Percentiles rank a stretch among this genome's conserved stretches.
Evolutionary conservation across 2,329 filamentous ascomycete genomes (phyloP).

Genomic region (Epicoccum nigrum): DNA sequence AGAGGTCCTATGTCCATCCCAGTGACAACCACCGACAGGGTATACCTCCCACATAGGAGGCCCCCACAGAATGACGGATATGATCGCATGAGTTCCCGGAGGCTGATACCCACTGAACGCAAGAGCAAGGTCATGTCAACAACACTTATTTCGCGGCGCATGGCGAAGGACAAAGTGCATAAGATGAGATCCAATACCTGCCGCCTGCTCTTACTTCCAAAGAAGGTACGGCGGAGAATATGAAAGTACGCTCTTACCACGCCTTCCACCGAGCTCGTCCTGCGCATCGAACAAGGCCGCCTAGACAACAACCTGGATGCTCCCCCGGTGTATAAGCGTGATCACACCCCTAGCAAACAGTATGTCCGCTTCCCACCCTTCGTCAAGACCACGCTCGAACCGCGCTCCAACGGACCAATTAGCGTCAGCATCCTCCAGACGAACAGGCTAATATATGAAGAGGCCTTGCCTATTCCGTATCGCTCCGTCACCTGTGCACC

Average conservation of each 20-base stretch:
- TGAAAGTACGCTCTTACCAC: slow-evolving; percentile 9
- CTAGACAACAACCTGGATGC: no score
- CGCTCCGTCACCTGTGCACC: slow-evolving; percentile 22
- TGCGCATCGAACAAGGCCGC: background rate
- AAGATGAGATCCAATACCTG: background rate
- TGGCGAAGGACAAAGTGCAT: no score
- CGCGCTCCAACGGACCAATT: slow-evolving; percentile 4
- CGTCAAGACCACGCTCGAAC: slow-evolving; percentile 10
- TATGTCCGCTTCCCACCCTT: background rate
- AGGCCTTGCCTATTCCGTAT: slow-evolving; percentile 37
- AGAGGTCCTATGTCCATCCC: no score
- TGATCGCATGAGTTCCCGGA: no score
- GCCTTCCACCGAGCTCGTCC: background rate
- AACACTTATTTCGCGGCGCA: no score
- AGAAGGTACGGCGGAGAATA: slow-evolving; percentile 32
- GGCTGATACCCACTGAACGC: no score
- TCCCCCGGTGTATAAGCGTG: no score
- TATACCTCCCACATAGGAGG: no score
- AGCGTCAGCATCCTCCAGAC: slow-evolving; percentile 19
- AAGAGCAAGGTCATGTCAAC: no score
- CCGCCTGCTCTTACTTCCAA: slow-evolving; percentile 28
- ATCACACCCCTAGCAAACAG: background rate
- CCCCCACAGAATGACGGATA: no score
- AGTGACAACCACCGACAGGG: no score
- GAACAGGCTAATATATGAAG: slow-evolving; percentile 27